Conservation (phyloP, 225 moss, liverwort and hornwort genomes). For the Pseudoscleropodium purum region DNA sequence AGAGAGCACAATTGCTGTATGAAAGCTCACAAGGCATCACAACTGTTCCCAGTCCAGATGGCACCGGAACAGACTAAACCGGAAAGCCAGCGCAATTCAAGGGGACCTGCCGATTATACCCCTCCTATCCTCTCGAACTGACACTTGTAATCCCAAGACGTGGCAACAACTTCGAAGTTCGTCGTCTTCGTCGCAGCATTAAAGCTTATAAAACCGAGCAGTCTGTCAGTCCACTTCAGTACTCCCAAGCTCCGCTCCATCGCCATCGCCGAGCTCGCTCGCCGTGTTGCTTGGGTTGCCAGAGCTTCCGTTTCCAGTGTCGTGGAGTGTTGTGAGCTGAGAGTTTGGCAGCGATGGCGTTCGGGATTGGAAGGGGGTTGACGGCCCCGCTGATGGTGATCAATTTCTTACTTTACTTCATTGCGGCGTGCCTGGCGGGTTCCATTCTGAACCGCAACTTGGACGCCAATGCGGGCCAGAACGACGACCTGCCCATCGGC, state of each 20-base stretch:
- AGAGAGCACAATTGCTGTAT: not conserved
- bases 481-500: not conserved
- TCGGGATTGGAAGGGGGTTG: conserved; percentile 7
- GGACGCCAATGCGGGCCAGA: not conserved
- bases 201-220: not conserved
- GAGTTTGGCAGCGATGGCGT: conserved; percentile 7
- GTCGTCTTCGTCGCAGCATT: not conserved
- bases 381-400: conserved; percentile 2
- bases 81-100: not conserved
- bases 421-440: conserved; percentile 13
- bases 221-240: not conserved
- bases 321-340: not conserved
- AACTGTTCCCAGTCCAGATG: not conserved
- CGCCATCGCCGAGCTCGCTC: not conserved
- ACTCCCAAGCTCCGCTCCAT: too few species aligned
- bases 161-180: not conserved
- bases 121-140: not conserved
- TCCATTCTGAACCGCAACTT: conserved; percentile 27
- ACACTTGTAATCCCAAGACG: not conserved
- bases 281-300: not conserved
- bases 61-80: not conserved
- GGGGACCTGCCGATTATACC: not conserved
- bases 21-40: not conserved
- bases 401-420: conserved; percentile 19
- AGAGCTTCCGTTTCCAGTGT: not conserved